These are phyloP conservation scores for Rhododendron ferrugineum DNA, from an alignment of 148 eudicot genomes.

Conservation along the genomic window DNA sequence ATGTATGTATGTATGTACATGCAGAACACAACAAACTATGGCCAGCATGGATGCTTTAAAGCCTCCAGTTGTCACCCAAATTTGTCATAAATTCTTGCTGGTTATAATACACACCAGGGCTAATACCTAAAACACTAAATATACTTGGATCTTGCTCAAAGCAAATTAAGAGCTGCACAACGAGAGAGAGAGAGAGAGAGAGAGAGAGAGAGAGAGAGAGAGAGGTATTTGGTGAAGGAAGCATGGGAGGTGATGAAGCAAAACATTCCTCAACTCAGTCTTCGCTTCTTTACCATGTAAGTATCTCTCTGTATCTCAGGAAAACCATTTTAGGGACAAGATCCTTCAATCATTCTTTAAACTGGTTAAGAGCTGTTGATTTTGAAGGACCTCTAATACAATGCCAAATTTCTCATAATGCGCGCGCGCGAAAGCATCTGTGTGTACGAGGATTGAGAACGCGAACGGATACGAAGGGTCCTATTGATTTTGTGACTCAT, in stretches of 20 bases:
- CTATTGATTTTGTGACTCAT: background rate
- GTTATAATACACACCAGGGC: background rate
- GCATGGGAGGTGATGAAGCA: background rate
- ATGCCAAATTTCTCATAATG: no score
- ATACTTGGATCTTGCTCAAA: background rate
- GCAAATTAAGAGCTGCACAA: background rate
- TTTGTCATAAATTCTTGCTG: background rate
- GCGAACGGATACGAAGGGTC: background rate
- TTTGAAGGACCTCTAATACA: background rate
- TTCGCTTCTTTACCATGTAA: background rate
- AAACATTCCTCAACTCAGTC: background rate
- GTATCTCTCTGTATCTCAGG: background rate
- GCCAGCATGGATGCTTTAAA: background rate
- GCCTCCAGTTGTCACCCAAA: background rate
- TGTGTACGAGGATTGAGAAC: no score
- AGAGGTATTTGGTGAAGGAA: background rate
- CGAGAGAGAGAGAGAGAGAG: background rate
- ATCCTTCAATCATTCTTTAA: background rate
- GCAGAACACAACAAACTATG: background rate
- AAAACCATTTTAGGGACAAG: background rate
- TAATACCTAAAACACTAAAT: background rate
- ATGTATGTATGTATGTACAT: background rate
- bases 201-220: background rate
- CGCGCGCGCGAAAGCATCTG: background rate
- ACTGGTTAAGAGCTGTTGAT: background rate